Evolutionary conservation across 2,329 filamentous ascomycete genomes (phyloP), one percentile per base, ranked within the genome.

Genomic region (Pseudocercospora ulei): DNA sequence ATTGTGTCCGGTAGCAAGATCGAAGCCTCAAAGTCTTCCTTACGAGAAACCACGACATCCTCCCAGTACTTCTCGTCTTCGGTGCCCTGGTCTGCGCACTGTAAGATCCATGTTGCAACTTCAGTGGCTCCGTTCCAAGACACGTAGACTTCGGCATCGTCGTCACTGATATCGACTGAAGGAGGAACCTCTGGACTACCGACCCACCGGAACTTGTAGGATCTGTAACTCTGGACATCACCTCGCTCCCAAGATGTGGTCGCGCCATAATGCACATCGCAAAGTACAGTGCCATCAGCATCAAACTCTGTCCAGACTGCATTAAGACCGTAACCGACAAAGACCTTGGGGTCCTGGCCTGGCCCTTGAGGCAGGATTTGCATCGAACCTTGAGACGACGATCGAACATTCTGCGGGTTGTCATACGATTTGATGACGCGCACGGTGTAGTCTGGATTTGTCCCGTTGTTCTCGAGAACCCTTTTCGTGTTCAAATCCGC

Each of bases 241-340:
- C 68, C 63, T 57, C 53, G 48, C 57, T 54, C 49, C 46, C 46
- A 55, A 3, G 41, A 46, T 8, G 46, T 51, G 7, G 46, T 31
- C 3, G 53, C 44, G 37, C 41, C 63, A 52, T 71, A 64, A 49
- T 69, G 69, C 3, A 60, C 60, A 38, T 75, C 67, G 56, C 72
- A 74, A 7, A 76, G 56, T 3, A 68, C 53, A 2, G 62, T 55
- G 5, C 71, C 72, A 14, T 66, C 62, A 1, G 57, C 45, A 1
- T 59, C 59, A 46, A 66, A 50, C 35, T 66, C 63, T 1, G 63
- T 63, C 7, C 57, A 60, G 5, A 61, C 55, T 1, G 55, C 53
- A 11, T 56, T 51, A 23, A 61, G 50, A 3, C 73, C 72, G 67
- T 71, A 77, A 39, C 71, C 70, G 11, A 76, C 65, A 7, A 77